Evolutionary conservation across 2,329 filamentous ascomycete species (phyloP).

Genomic region (Penicillium sp.): DNA sequence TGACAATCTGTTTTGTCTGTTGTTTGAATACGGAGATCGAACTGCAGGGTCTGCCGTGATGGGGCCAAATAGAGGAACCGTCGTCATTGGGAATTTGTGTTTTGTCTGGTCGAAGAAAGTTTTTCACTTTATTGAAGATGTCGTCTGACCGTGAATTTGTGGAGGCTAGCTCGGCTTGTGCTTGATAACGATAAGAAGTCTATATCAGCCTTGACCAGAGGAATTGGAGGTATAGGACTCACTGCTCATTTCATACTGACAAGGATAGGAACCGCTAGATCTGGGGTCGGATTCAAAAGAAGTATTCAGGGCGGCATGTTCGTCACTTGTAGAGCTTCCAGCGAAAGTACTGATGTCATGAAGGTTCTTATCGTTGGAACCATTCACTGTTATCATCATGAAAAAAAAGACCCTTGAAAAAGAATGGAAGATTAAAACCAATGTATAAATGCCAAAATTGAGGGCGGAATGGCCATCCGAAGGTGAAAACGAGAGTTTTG

Average conservation of each 20-base stretch:
- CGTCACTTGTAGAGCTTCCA: background rate
- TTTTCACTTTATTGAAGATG: conserved; percentile 3
- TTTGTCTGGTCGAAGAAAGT: background rate
- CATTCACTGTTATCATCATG: conserved; percentile 6
- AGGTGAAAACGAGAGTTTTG: background rate
- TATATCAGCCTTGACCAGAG: background rate
- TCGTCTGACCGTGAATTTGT: background rate
- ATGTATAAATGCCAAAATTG: background rate
- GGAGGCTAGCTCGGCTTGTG: conserved; percentile 1
- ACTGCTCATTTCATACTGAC: background rate
- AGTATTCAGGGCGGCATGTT: background rate
- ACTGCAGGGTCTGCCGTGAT: background rate
- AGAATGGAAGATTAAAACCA: background rate
- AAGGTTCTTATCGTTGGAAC: conserved; percentile 4
- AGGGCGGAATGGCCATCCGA: background rate
- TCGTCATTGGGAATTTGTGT: background rate
- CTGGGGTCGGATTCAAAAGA: background rate
- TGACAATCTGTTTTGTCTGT: background rate
- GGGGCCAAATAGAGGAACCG: background rate
- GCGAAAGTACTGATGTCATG: conserved; percentile 1
- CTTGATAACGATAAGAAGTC: background rate
- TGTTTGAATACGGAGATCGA: background rate
- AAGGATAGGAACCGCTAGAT: conserved; percentile 2
- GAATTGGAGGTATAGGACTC: background rate
- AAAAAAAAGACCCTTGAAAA: background rate